Evolutionary conservation across 106 monocot species (phyloP), one percentile per base, ranked within the genome.

Genomic region (Platanthera guangdongensis): DNA sequence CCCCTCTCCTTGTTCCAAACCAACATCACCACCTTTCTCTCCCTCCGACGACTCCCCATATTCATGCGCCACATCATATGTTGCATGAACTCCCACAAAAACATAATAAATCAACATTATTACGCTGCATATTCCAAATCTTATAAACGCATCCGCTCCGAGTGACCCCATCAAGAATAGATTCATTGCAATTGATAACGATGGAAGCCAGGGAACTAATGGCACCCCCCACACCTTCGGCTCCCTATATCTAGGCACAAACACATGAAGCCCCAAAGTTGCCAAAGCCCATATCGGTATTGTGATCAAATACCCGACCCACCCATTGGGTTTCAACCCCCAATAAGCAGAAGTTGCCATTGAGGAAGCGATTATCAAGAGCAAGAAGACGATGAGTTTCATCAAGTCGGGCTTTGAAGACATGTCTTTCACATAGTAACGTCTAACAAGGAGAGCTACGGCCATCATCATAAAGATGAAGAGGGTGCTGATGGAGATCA

Each of bases 151-250:
- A 32, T 82, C 52, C 9, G 52, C 77, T 3, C 87, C 89, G 28
- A 91, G 77, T 18, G 91, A 94, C 0, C 91, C 94, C 94, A 94
- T 91, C 45, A 94, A 81, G 52, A 94, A 91, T 57, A 91, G 12
- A 60, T 94, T 91, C 15, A 77, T 91, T 12, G 79, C 89, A 9
- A 94, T 89, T 6, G 91, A 94, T 50, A 91, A 48, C 0, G 89
- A 83, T 9, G 94, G 89, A 52, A 94, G 68, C 91, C 88, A 94
- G 5, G 94, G 91, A 50, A 94, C 94, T 19, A 85, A 22, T 12
- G 90, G 94, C 1, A 89, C 87, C 3, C 94, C 94, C 90, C 91
- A 94, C 32, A 89, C 81, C 79, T 87, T 89, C 7, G 91, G 88
- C 14, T n/a, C 45, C 59, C 80, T 52, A 69, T 39, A 46, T 84